Base-by-base conservation (phyloP, 2,329 filamentous ascomycete species). In the Claviceps pazoutovae region DNA sequence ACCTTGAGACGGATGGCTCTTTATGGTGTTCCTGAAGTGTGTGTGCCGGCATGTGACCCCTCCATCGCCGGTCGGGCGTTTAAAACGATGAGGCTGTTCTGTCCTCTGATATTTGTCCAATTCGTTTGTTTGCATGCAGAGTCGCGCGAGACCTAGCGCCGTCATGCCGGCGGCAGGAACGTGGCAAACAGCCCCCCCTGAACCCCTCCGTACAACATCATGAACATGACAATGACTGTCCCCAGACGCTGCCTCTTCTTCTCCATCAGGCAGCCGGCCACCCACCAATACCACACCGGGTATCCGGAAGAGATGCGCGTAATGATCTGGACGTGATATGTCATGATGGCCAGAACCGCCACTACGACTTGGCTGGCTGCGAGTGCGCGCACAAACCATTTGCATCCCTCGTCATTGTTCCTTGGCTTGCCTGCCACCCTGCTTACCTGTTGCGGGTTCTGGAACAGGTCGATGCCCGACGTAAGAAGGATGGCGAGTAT, bases 301-400 rank as follows among this genome's bases (percentile, higher is more conserved):
- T 91, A 95, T 0, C 83, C 91, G 0, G 90, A 95, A 1, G 88
- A 84, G 16, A 98, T 76, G 23, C 93, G 80, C 45, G 85, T 95
- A 60, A 97, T 84, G 58, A 98, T 94, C 67, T 98, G 93, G 26
- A 96, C 85, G 63, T 98, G 93, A 62, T 94, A 95, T 56, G 73
- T 88, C 13, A 83, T 88, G 19, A 90, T 67, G 19, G 88, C 86
- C 54, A 91, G 66, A 2, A 79, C 55, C 1, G 84, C 83, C 17
- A 98, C 72, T 3, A 90, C 53, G 1, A 86, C 66, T 66, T 98
- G 91, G 4, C 80, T 78, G 3, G 83, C 67, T 1, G 88, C 88
- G 55, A 95, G 71, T 21, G 78, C 76, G 30, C 67, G 67, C 6
- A 80, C 58, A 9, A 80, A 60, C 5, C 59, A 43, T 5, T 51